Evolutionary conservation across 441 rosid genomes (phyloP), one percentile per base, ranked within the genome.

Genomic region (Populus tomentosa): DNA sequence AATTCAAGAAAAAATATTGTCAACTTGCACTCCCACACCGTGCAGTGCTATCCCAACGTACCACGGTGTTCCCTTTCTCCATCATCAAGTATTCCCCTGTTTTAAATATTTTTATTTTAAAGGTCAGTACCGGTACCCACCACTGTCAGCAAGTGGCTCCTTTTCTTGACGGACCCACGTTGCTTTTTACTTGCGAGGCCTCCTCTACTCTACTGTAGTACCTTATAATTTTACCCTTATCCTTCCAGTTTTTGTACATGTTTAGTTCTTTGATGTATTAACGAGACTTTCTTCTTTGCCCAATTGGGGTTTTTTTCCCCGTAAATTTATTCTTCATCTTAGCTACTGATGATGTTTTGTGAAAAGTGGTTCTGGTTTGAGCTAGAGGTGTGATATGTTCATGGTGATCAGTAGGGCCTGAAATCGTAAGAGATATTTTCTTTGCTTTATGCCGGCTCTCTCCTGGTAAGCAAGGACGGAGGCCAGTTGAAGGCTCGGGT

Each of bases 1-100:
- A 33, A 33, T 33, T 33, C 35, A 33, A 6, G 35, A 33, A 33
- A 33, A 33, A 33, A 33, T 33, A 33, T 33, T 33, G 7, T 33
- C 35, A 33, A 33, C 35, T 33, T 33, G 7, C 35, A 33, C 35
- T 33, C 35, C 35, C 35, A 33, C 35, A 33, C 35, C 35, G 7
- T 33, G 35, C 7, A 33, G 50, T 30, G 73, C 66, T 69, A 80
- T 63, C 70, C 82, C 83, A 68, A 14, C 59, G 23, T 10, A 63
- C 24, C 80, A 78, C 67, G 75, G 79, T 80, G 75, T 74, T 70
- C 67, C 36, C 71, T 78, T 79, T 80, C 79, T 78, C 78, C 53
- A 35, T 71, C 56, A 76, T 75, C 50, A 82, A 80, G 78, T 66
- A 75, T 81, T 79, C 56, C 20, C 81, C 5, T 40, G 2, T 40